Evolutionary conservation across 2,329 filamentous ascomycete genomes (phyloP).

Genomic region (Fusarium pilosicola): DNA sequence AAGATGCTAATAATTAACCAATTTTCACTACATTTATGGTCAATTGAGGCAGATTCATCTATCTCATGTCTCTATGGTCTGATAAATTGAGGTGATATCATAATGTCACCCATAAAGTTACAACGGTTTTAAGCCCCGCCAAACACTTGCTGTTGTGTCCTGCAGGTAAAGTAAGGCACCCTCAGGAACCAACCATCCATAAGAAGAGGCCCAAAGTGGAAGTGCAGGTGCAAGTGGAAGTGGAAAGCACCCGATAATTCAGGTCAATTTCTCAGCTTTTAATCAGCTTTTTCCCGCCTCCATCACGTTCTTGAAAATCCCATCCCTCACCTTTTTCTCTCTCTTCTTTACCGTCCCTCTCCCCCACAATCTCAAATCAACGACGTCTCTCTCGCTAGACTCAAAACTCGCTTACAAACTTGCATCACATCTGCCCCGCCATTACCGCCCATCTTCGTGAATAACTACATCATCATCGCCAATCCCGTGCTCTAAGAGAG

Average conservation of each 20-base stretch:
- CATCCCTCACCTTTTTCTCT: not conserved
- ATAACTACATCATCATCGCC: slow-evolving; percentile 31
- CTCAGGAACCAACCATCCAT: slow-evolving; percentile 20
- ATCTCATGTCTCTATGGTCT: slow-evolving; percentile 14
- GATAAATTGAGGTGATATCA: slow-evolving; percentile 24
- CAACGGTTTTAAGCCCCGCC: slow-evolving; percentile 17
- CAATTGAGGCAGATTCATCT: not conserved
- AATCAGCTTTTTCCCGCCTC: not conserved
- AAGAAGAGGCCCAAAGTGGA: not conserved
- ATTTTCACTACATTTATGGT: not conserved
- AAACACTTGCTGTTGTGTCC: slow-evolving; percentile 3
- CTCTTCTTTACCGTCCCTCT: not conserved
- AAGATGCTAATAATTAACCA: too few species aligned
- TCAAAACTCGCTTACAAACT: slow-evolving; percentile 21
- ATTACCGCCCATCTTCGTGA: slow-evolving; percentile 10
- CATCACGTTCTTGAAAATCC: slow-evolving; percentile 5
- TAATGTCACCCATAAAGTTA: not conserved
- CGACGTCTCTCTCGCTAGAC: not conserved
- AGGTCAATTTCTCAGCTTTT: slow-evolving; percentile 17
- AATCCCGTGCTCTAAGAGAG: not conserved
- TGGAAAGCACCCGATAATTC: not conserved
- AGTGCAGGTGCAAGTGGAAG: not conserved
- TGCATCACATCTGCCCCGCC: slow-evolving; percentile 22
- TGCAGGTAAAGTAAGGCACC: slow-evolving; percentile 11
- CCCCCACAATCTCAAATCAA: not conserved